Evolutionary conservation across 2,329 filamentous ascomycete genomes (phyloP).

Genomic region (Elsinoe fawcettii): DNA sequence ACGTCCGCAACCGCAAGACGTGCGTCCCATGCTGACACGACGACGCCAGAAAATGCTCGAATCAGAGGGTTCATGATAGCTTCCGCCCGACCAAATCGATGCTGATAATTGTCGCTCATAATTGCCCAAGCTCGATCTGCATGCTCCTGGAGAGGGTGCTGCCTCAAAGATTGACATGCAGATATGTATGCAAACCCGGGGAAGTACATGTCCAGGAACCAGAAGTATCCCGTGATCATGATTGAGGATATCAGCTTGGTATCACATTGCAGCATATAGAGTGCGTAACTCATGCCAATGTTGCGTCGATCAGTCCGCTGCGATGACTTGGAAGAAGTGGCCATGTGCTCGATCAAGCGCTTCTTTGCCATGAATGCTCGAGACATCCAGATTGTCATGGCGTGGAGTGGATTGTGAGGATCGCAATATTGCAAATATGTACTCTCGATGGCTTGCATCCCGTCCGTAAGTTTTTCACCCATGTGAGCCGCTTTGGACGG

Average conservation of each 20-base stretch:
- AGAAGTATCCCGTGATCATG: slow-evolving; percentile 35
- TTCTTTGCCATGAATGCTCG: slow-evolving; percentile 42
- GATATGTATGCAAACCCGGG: slow-evolving; percentile 45
- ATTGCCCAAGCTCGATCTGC: slow-evolving; percentile 36
- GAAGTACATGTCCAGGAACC: slow-evolving; percentile 40
- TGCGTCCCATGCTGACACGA: background rate
- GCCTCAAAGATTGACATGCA: slow-evolving; percentile 36
- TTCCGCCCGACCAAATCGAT: slow-evolving; percentile 24
- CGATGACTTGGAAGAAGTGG: slow-evolving; percentile 19
- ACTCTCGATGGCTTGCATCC: slow-evolving; percentile 39
- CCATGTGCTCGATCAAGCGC: slow-evolving; percentile 45
- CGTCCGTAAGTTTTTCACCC: slow-evolving; percentile 25
- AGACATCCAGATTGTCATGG: slow-evolving; percentile 41
- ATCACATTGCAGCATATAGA: slow-evolving; percentile 40
- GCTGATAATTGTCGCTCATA: slow-evolving; percentile 41
- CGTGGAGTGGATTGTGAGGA: slow-evolving; percentile 38
- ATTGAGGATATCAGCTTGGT: slow-evolving; percentile 39
- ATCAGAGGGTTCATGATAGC: background rate
- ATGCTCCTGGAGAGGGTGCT: slow-evolving; percentile 29
- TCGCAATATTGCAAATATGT: slow-evolving; percentile 39
- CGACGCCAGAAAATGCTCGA: background rate
- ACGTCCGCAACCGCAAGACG: background rate
- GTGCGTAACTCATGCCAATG: slow-evolving; percentile 26
- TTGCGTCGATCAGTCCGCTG: slow-evolving; percentile 23
- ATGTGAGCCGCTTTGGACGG: slow-evolving; percentile 22